A percentile compares a stretch with the other conserved stretches of the same genome.
Evolutionary conservation across 805 yeast genomes (phyloP).

Genomic region (Saccharomyces cerevisiae): DNA sequence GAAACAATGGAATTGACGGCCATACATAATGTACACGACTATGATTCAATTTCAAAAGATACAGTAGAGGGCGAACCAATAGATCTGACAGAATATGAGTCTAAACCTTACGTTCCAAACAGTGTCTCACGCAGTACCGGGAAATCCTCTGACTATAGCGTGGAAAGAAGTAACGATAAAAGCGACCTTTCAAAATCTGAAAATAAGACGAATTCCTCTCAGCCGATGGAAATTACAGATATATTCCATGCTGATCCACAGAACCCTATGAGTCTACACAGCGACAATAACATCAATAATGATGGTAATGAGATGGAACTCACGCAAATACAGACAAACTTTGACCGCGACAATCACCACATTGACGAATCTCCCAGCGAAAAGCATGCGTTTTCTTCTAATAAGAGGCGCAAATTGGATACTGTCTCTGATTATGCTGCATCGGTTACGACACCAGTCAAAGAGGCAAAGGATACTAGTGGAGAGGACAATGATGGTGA

Average conservation of each 20-base stretch:
- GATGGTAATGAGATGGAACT: slow-evolving; percentile 1
- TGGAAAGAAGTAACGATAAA: not conserved
- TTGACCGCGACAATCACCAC: not conserved
- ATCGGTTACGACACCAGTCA: slow-evolving; percentile 1
- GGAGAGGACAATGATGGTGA: slow-evolving; percentile 13
- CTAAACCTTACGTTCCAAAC: not conserved
- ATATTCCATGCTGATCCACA: not conserved
- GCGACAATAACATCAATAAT: not conserved
- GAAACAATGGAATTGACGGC: slow-evolving; percentile 15
- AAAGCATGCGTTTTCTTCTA: not conserved
- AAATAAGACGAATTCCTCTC: not conserved
- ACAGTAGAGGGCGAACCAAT: slow-evolving; percentile 1
- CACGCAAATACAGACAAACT: not conserved
- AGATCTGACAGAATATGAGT: not conserved
- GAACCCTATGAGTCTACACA: not conserved
- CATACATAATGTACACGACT: not conserved
- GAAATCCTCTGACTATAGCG: not conserved
- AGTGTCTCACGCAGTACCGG: not conserved
- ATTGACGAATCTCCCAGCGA: not conserved
- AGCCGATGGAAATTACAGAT: slow-evolving; percentile 9
- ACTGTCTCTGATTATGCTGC: not conserved
- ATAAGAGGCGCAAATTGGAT: not conserved
- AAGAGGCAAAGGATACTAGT: slow-evolving; percentile 1
- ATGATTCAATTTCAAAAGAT: not conserved
- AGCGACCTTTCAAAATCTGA: not conserved